Conservation (phyloP, 2,329 filamentous ascomycete genomes). For the Ophiostoma sp. region DNA sequence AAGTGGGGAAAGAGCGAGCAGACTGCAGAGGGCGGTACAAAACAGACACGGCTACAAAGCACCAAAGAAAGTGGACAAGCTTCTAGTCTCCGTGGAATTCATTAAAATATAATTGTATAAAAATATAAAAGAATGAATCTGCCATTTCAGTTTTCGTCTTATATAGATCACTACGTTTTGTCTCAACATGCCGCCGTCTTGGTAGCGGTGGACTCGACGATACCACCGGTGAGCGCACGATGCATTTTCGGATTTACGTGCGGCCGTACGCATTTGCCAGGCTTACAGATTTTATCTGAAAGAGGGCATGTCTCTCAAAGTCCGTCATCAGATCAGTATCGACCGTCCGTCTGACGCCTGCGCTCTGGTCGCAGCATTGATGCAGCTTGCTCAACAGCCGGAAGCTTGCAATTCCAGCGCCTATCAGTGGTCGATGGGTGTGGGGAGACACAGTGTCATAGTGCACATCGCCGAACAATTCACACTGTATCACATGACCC, state of each 20-base stretch:
- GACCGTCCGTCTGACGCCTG: neutral
- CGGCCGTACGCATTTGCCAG: neutral
- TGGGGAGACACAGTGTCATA: neutral
- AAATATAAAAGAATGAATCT: neutral
- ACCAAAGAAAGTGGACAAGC: neutral
- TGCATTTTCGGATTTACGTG: neutral
- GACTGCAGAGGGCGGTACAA: neutral
- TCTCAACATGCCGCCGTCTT: too few relatives aligned
- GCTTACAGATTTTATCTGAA: neutral
- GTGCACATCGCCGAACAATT: neutral
- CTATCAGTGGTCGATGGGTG: constrained; percentile 2
- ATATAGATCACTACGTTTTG: neutral
- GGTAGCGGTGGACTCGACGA: too few relatives aligned
- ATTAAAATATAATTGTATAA: neutral
- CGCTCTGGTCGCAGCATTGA: neutral
- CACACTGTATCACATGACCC: neutral
- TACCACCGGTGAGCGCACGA: too few relatives aligned
- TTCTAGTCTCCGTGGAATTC: neutral
- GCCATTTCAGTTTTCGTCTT: neutral
- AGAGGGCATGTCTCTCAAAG: neutral
- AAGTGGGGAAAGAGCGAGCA: constrained; percentile 11
- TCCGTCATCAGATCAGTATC: neutral
- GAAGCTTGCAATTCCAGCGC: constrained; percentile 13
- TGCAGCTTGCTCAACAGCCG: neutral
- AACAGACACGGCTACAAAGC: neutral